A percentile compares a stretch with the other conserved stretches of the same genome.
Evolutionary conservation across 345 rosid species (phyloP).

Genomic region (Sisymbrium altissimum): DNA sequence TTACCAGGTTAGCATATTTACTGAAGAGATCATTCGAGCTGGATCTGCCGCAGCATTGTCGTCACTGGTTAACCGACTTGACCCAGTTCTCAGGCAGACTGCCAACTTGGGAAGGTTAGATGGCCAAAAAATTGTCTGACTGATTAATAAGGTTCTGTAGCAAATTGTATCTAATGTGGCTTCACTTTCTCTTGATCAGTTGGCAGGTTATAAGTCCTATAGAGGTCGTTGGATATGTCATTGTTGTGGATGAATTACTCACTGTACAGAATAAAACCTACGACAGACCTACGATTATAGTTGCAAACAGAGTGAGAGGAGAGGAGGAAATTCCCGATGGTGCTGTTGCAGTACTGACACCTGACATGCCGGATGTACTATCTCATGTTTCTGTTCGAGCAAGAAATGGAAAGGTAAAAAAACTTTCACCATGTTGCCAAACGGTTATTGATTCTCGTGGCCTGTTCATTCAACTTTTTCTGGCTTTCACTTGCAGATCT

Average conservation of each 20-base stretch:
- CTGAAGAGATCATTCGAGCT: constrained; percentile 95
- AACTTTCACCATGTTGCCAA: constrained; percentile 10
- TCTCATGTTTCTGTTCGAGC: constrained; percentile 99
- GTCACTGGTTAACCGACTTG: constrained; percentile 79
- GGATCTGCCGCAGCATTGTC: constrained; percentile 97
- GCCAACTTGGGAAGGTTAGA: constrained; percentile 95
- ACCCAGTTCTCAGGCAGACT: constrained; percentile 92
- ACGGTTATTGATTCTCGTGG: constrained; percentile 7
- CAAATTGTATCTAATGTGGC: constrained; percentile 24
- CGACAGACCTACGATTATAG: constrained; percentile 73
- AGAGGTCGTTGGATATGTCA: constrained; percentile 82
- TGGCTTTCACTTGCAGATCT: constrained; percentile 58
- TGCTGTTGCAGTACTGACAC: constrained; percentile 92
- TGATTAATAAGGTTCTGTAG: not conserved
- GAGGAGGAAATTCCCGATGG: constrained; percentile 99
- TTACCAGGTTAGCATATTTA: constrained; percentile 76
- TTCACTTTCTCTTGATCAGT: constrained; percentile 49
- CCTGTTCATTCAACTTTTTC: constrained; percentile 18
- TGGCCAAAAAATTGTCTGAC: not conserved
- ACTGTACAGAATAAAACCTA: constrained; percentile 83
- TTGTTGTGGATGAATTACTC: constrained; percentile 77
- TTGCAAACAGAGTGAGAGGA: constrained; percentile 90
- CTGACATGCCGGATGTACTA: constrained; percentile 98
- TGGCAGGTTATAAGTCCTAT: constrained; percentile 99
- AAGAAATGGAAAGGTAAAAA: constrained; percentile 90